phyloP scores from a whole-genome alignment of 1,284 basidiomycete genomes.

The Peniophora sp. region DNA sequence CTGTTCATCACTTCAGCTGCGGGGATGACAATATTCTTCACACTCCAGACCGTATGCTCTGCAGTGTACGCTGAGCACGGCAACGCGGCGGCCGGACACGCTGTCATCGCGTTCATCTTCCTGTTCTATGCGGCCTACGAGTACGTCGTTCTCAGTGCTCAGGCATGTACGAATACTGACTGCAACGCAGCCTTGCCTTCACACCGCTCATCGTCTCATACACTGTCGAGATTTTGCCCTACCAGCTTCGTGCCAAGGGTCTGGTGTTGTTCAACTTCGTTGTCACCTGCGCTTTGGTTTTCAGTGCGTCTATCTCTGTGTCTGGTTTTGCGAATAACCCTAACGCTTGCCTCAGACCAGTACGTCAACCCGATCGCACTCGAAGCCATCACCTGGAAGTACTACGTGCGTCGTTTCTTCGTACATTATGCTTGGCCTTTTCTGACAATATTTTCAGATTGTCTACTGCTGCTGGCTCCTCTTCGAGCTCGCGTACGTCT shows the following conservation, averaged over 20 bases:
- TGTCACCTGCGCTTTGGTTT: constrained; percentile 59
- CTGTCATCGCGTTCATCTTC: constrained; percentile 74
- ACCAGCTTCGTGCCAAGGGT: constrained; percentile 68
- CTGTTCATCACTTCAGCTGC: constrained; percentile 56
- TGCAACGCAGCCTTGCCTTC: constrained; percentile 50
- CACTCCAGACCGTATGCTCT: constrained; percentile 64
- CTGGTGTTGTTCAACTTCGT: constrained; percentile 66
- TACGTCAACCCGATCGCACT: constrained; percentile 75
- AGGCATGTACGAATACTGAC: not conserved
- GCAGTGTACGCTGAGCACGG: constrained; percentile 47
- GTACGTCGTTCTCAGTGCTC: constrained; percentile 19
- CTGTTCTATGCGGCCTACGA: constrained; percentile 66
- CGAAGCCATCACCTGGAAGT: constrained; percentile 44
- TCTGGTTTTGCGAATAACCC: too few species aligned
- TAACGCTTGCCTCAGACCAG: constrained; percentile 31
- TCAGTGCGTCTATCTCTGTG: constrained; percentile 26
- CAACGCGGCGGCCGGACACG: constrained; percentile 41
- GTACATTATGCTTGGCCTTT: not conserved
- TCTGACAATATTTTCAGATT: constrained; percentile 27
- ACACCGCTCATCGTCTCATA: constrained; percentile 70
- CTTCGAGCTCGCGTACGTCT: constrained; percentile 56
- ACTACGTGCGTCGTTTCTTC: constrained; percentile 21
- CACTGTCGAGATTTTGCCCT: constrained; percentile 70
- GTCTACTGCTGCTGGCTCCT: constrained; percentile 63
- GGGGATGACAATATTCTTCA: constrained; percentile 70